Evolutionary conservation across 169 alveolate species (phyloP).

Genomic region (Cryptosporidium ryanae): DNA sequence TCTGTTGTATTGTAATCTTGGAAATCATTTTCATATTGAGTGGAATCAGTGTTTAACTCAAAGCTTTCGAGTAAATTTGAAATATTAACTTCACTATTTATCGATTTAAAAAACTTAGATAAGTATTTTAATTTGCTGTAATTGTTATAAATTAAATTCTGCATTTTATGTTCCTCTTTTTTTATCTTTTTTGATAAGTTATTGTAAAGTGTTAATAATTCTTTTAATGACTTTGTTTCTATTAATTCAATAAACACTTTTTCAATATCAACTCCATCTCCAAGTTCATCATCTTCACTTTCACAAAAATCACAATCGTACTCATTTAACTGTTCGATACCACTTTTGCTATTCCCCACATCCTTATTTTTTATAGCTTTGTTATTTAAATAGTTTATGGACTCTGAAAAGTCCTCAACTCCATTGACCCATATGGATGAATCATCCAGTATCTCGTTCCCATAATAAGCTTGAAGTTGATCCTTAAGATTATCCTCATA

Average conservation of each 20-base stretch:
- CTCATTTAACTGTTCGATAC: background rate
- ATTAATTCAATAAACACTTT: constrained; percentile 8
- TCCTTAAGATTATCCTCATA: constrained; percentile 25
- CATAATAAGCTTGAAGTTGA: constrained; percentile 63
- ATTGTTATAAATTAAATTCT: constrained; percentile 31
- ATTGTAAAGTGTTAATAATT: constrained; percentile 4
- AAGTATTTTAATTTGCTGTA: constrained; percentile 17
- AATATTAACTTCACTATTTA: background rate
- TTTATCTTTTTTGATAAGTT: constrained; percentile 19
- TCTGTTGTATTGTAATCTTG: background rate
- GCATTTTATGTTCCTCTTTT: constrained; percentile 36
- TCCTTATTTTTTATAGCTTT: background rate
- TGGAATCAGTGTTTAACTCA: too few relatives aligned
- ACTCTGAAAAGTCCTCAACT: background rate
- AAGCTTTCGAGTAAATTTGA: background rate
- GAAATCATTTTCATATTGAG: too few relatives aligned
- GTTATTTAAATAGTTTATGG: background rate
- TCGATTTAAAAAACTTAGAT: constrained; percentile 13
- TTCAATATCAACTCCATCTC: constrained; percentile 3
- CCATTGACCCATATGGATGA: background rate
- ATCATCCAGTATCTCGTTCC: constrained; percentile 9
- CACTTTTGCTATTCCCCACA: constrained; percentile 3
- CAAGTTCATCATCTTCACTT: background rate
- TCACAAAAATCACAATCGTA: background rate
- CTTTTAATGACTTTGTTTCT: constrained; percentile 45